Conservation (phyloP, 257 asterid genomes). For the Salvia hispanica region DNA sequence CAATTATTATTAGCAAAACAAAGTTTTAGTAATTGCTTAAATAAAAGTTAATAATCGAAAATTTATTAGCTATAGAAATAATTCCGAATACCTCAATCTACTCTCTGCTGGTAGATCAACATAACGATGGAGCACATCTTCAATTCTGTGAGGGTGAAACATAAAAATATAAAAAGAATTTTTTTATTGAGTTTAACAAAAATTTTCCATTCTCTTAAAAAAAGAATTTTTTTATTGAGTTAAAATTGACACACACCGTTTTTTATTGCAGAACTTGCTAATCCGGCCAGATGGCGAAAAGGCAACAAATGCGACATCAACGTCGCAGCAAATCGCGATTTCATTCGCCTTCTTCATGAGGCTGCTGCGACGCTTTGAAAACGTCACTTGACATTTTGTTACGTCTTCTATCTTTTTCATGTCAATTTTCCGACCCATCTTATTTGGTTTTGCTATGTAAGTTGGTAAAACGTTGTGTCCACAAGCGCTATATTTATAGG, state of each 20-base stretch:
- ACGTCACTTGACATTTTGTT: slow-evolving; percentile 61
- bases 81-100: slow-evolving; percentile 41
- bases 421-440: slow-evolving; percentile 58
- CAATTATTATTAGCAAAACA: background rate
- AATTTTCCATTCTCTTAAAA: no score
- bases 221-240: no score
- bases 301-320: slow-evolving; percentile 50
- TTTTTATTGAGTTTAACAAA: no score
- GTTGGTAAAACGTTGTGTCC: background rate
- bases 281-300: slow-evolving; percentile 57
- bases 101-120: slow-evolving; percentile 44
- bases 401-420: slow-evolving; percentile 51
- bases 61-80: background rate
- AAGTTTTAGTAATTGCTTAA: background rate
- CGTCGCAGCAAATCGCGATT: slow-evolving; percentile 46
- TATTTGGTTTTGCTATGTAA: background rate
- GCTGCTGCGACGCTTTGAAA: slow-evolving; percentile 60
- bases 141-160: slow-evolving; percentile 40
- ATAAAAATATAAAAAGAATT: background rate
- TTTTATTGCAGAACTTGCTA: slow-evolving; percentile 46
- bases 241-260: slow-evolving; percentile 28
- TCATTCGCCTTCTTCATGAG: slow-evolving; percentile 55
- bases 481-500: slow-evolving; percentile 34
- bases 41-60: background rate
- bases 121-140: slow-evolving; percentile 50